A percentile compares a stretch with the other conserved stretches of the same genome.
These are phyloP conservation scores for Babesia caballi DNA, from an alignment of 169 alveolate genomes.

Conservation along the genomic window DNA sequence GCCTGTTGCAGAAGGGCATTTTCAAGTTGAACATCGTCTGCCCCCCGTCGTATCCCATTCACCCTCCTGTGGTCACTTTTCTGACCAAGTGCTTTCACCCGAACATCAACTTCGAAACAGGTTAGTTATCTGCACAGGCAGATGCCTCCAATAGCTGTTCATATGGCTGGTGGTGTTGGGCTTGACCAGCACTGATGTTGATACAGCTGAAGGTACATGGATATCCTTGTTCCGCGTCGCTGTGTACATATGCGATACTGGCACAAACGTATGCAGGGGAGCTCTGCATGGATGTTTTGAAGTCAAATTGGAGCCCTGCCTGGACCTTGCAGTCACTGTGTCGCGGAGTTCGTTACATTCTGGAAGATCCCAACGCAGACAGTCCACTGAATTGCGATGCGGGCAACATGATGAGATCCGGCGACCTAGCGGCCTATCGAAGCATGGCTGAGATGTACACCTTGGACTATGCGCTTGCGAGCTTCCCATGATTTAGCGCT, in stretches of 20 bases:
- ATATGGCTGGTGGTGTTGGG: too few species aligned
- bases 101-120: conserved; percentile 91
- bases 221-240: too few species aligned
- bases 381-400: conserved; percentile 97
- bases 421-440: conserved; percentile 88
- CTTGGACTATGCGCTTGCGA: conserved; percentile 80
- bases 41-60: conserved; percentile 89
- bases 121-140: too few species aligned
- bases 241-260: too few species aligned
- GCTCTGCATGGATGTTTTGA: conserved; percentile 90
- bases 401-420: conserved; percentile 89
- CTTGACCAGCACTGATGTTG: too few species aligned
- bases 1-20: conserved; percentile 67
- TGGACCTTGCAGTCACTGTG: conserved; percentile 94
- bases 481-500: conserved; percentile 48
- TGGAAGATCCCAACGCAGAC: conserved; percentile 93
- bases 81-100: conserved; percentile 95
- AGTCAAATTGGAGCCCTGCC: conserved; percentile 94
- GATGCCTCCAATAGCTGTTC: too few species aligned
- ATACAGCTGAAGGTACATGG: too few species aligned
- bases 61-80: conserved; percentile 91
- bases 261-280: conserved; percentile 74
- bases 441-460: conserved; percentile 95
- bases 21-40: conserved; percentile 86
- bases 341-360: conserved; percentile 86